Base-by-base conservation (phyloP, 805 yeast species). In the Kregervanrija fluxuum region DNA sequence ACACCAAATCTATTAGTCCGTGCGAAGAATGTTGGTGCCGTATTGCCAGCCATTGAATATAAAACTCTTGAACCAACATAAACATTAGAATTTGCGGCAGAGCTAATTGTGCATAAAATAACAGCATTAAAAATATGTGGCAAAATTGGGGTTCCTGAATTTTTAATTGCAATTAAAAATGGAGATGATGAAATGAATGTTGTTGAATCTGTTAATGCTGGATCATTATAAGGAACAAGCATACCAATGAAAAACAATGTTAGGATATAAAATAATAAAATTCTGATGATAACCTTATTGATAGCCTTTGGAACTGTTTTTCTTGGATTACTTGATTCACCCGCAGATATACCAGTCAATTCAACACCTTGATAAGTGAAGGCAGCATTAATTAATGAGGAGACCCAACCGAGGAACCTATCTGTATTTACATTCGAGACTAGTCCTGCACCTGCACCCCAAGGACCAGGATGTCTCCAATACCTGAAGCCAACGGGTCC, bases 291-390 rank as follows among this genome's bases (percentile, higher is more conserved):
- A 33, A 82, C 86, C 53, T 80, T 79, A 57, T 74, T 77, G 56
- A 82, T 79, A 33, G 89, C 88, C 40, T 73, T 72, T 47, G 89
- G 88, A 45, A 82, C 80, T 30, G 85, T 65, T 52, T 75, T 79
- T 60, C 80, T 68, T 44, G 88, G 88, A 59, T 79, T 79, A 22
- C 70, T 71, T 40, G 82, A 71, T 64, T 83, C 91, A 65, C 88
- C 87, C 35, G 85, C 84, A 5, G 85, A 70, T 46, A 83, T 70
- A 62, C 88, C 89, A 28, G 80, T 77, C 57, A 81, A 69, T 61
- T 83, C 91, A 41, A 83, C 78, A 61, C 90, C 89, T 66, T 82
- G 88, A 62, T 74, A 82, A 28, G 90, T 82, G 69, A 83, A 83
- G 13, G 85, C 83, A 34, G 89, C 85, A 44, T 75, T 75, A 49